Evolutionary conservation across 495 filamentous ascomycete genomes (phyloP), one percentile per base, ranked within the genome.

Genomic region (Bryoglossum gracile): DNA sequence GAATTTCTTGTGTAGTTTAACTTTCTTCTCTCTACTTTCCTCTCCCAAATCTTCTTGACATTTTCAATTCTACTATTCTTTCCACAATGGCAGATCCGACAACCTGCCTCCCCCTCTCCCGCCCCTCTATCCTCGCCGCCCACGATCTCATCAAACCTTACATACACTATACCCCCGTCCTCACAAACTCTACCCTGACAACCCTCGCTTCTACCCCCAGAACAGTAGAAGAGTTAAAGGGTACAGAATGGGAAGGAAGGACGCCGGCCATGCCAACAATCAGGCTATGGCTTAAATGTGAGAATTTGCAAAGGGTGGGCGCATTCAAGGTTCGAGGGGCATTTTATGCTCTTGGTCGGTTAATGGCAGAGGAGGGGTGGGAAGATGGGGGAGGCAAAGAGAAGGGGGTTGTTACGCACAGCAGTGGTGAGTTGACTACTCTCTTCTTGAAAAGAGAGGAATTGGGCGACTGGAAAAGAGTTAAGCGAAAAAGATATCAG

Each of bases 251-350:
- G 64, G 77, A 77, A 55, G 77, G 75, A 34, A 72, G 71, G 35
- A 53, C 57, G 8, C 77, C 85, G 1, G 80, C 81, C 9, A 65
- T 57, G 8, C 87, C 89, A 0, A 76, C 67, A 22, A 72, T 95
- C 28, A 74, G 77, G 5, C 74, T 98, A 52, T 90, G 84, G 67
- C 95, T 98, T 76, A 98, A 98, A 69, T 95, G 89, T 68, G 91
- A 98, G 71, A 95, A 96, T 68, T 74, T 82, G 28, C 91, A 96
- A 68, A 81, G 80, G 37, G 82, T 92, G 43, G 92, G 91, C 46
- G 91, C 91, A 13, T 98, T 98, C 70, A 98, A 98, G 69, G 82
- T 80, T 16, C 72, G 91, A 0, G 91, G 91, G 2, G 91, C 92
- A 1, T 94, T 94, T 54, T 88, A 96, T 69, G 91, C 91, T 2